phyloP scores from a whole-genome alignment of 2,329 filamentous ascomycete species.

The Eutypella sp. region DNA sequence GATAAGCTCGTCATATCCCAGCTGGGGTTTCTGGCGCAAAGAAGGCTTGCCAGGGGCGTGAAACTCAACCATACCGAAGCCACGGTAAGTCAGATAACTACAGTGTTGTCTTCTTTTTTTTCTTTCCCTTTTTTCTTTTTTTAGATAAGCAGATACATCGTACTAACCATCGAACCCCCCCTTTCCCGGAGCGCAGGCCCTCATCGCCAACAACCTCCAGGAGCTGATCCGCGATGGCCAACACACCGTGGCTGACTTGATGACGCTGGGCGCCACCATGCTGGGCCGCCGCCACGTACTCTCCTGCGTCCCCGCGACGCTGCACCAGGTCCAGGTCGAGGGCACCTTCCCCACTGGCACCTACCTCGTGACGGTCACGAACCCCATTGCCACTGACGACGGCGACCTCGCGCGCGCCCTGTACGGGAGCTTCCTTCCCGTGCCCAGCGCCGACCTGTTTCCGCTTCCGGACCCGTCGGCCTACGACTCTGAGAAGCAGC shows the following conservation, averaged over 20 bases:
- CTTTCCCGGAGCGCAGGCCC: conserved; percentile 53
- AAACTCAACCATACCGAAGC: conserved; percentile 89
- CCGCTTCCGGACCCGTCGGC: conserved; percentile 57
- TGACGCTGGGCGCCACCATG: conserved; percentile 86
- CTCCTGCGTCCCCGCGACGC: conserved; percentile 71
- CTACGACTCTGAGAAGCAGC: conserved; percentile 64
- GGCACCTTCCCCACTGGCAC: conserved; percentile 88
- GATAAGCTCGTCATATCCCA: conserved; percentile 95
- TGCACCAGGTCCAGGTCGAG: conserved; percentile 86
- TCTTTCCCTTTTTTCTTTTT: not conserved
- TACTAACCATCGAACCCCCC: conserved; percentile 1
- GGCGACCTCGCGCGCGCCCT: conserved; percentile 82
- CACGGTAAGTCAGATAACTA: conserved; percentile 48
- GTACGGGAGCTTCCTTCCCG: conserved; percentile 85
- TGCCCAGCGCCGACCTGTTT: conserved; percentile 67
- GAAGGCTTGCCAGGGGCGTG: conserved; percentile 79
- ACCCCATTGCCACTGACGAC: conserved; percentile 80
- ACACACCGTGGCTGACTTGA: conserved; percentile 87
- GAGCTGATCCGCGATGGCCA: conserved; percentile 97
- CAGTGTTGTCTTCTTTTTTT: not conserved
- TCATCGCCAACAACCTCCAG: conserved; percentile 85
- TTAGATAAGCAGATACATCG: not conserved
- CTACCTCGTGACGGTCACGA: conserved; percentile 90
- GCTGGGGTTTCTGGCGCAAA: conserved; percentile 80
- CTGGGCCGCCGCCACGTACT: conserved; percentile 88